Conservation (phyloP, 345 rosid genomes). For the Angophora floribunda region DNA sequence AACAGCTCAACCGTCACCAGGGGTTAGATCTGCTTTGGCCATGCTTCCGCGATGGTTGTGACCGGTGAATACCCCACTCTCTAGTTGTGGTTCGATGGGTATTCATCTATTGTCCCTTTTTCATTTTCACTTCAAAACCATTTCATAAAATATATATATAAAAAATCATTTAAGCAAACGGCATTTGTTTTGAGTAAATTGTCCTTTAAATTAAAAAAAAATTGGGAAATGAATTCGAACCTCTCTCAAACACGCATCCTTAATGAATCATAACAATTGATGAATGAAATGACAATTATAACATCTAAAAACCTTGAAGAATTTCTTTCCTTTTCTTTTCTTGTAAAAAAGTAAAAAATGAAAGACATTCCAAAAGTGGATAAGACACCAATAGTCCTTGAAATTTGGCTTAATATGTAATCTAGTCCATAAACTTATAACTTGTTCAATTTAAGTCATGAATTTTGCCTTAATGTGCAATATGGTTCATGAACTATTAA, state of each 20-base stretch:
- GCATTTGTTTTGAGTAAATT: neutral
- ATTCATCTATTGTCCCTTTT: neutral
- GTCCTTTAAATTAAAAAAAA: neutral
- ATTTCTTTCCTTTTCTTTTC: no score
- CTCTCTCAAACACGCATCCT: neutral
- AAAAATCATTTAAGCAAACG: fast-evolving
- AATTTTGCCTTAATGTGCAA: no score
- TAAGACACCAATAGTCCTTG: no score
- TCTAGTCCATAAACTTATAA: no score
- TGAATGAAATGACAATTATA: neutral
- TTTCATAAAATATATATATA: neutral
- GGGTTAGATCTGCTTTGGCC: no score
- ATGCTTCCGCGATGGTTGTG: no score
- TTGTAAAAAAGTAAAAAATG: neutral
- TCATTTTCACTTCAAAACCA: neutral
- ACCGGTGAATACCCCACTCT: no score
- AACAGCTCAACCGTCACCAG: no score
- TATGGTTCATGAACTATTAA: no score
- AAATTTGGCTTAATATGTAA: no score
- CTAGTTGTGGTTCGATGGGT: no score
- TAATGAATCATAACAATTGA: neutral
- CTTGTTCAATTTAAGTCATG: no score
- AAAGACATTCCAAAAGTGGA: neutral
- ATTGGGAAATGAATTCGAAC: neutral
- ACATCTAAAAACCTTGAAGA: neutral